These are phyloP conservation scores for Hymenoscyphus fructigenus DNA, from an alignment of 2,329 filamentous ascomycete genomes.

Conservation along the genomic window DNA sequence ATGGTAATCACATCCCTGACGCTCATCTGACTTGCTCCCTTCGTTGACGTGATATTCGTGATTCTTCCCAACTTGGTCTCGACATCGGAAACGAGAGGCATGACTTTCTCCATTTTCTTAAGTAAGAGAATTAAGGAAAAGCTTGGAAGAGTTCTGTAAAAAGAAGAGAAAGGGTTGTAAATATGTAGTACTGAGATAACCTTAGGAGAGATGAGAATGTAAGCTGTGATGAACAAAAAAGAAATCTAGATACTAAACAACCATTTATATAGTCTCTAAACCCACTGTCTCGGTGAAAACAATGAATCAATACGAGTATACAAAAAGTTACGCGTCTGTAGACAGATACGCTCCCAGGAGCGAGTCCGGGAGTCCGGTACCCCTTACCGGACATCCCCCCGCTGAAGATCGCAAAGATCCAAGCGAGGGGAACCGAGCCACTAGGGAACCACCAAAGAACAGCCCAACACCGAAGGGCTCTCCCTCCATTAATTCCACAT, in stretches of 20 bases:
- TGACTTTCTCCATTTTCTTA: constrained; percentile 8
- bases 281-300: not conserved
- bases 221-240: not conserved
- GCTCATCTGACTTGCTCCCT: constrained; percentile 27
- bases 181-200: not conserved
- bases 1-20: constrained; percentile 33
- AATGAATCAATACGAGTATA: not conserved
- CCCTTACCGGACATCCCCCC: not conserved
- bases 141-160: too few relatives aligned
- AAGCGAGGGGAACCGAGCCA: not conserved
- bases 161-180: not conserved
- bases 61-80: constrained; percentile 22
- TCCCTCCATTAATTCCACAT: too few relatives aligned
- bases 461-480: too few relatives aligned
- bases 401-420: not conserved
- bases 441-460: too few relatives aligned
- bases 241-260: not conserved
- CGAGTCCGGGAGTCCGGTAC: not conserved
- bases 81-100: not conserved
- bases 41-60: constrained; percentile 29
- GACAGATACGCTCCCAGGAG: not conserved
- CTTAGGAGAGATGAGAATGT: not conserved
- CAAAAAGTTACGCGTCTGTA: not conserved
- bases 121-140: too few relatives aligned
- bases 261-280: not conserved